Conservation (phyloP, 176 grass and related monocot genomes). For the Rhynchospora pubera region DNA sequence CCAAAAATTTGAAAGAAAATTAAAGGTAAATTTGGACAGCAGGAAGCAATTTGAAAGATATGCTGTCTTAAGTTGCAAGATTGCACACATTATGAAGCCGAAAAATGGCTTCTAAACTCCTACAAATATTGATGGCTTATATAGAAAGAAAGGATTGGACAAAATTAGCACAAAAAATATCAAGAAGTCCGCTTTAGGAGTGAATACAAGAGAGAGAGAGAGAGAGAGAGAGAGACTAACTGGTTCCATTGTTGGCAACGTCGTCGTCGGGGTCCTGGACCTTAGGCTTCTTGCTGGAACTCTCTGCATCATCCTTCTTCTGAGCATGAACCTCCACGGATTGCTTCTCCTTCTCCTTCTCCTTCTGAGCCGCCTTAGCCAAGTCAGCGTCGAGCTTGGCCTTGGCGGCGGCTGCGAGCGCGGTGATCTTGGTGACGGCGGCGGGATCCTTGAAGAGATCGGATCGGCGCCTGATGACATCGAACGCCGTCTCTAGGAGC, state of each 20-base stretch:
- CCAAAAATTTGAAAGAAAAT: neutral
- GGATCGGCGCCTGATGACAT: slow-evolving; percentile 41
- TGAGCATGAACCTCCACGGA: slow-evolving; percentile 1
- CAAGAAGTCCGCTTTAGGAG: too few relatives aligned
- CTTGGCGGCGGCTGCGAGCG: slow-evolving; percentile 46
- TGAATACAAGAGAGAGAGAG: too few relatives aligned
- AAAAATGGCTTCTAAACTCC: too few relatives aligned
- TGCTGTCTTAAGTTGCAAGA: neutral
- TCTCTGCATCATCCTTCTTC: slow-evolving; percentile 4
- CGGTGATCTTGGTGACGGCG: slow-evolving; percentile 44
- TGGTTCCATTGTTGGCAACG: slow-evolving; percentile 33
- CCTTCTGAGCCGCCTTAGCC: slow-evolving; percentile 35
- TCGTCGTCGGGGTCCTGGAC: slow-evolving; percentile 31
- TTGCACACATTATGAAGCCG: too few relatives aligned
- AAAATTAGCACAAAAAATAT: too few relatives aligned
- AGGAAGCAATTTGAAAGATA: neutral
- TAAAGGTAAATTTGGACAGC: neutral
- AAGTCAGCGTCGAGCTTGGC: slow-evolving; percentile 64
- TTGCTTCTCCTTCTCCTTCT: slow-evolving; percentile 23
- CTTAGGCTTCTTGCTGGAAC: slow-evolving; percentile 21
- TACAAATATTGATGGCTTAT: too few relatives aligned
- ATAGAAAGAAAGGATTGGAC: too few relatives aligned
- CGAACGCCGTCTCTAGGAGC: slow-evolving; percentile 62
- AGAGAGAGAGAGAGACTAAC: slow-evolving; percentile 31
- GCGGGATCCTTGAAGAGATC: slow-evolving; percentile 51